These are phyloP conservation scores for Suillus bovinus DNA, from an alignment of 768 basidiomycete species.

Conservation along the genomic window DNA sequence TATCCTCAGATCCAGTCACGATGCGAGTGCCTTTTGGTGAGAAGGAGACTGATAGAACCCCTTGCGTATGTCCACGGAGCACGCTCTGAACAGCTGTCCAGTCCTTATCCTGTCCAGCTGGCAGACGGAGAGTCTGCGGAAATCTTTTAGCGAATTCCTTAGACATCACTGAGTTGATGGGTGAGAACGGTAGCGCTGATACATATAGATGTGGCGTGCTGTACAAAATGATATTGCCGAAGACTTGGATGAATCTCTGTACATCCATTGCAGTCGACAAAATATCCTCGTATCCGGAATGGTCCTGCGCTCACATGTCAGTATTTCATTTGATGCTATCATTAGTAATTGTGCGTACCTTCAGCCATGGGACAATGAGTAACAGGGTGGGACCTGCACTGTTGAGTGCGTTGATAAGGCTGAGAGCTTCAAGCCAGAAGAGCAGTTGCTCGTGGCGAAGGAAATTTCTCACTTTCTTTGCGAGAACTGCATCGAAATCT, in stretches of 20 bases:
- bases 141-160: background rate
- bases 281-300: slow-evolving; percentile 3
- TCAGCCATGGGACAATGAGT: background rate
- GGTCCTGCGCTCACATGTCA: background rate
- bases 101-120: background rate
- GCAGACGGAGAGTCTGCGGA: background rate
- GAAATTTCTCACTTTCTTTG: slow-evolving; percentile 1
- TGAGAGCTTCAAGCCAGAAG: slow-evolving; percentile 11
- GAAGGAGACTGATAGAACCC: background rate
- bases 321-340: background rate
- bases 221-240: slow-evolving; percentile 15
- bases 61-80: slow-evolving; percentile 4
- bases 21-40: background rate
- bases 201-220: slow-evolving; percentile 28
- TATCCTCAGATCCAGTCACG: background rate
- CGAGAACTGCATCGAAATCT: background rate
- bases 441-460: slow-evolving; percentile 10
- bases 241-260: slow-evolving; percentile 14
- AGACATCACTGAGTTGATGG: slow-evolving; percentile 26
- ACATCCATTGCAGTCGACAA: slow-evolving; percentile 10
- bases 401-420: slow-evolving; percentile 3
- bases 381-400: background rate
- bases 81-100: slow-evolving; percentile 22
- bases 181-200: slow-evolving; percentile 26
- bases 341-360: background rate